Percentiles rank a stretch among this genome's conserved stretches.
These are phyloP conservation scores for Solanum lignicaule DNA, from an alignment of 257 asterid species.

Conservation along the genomic window DNA sequence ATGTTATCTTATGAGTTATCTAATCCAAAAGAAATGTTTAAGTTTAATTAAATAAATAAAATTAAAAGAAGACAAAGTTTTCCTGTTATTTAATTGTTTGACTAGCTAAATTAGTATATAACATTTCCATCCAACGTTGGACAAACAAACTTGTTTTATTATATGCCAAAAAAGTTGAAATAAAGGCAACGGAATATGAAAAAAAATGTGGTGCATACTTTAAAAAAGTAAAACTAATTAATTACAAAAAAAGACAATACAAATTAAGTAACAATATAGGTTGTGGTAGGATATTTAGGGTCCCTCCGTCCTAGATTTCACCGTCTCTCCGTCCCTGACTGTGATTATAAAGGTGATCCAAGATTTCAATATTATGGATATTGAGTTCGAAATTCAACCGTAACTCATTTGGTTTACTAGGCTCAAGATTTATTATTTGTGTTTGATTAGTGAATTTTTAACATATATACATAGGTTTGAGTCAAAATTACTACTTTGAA, in stretches of 20 bases:
- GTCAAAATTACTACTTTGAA: no score
- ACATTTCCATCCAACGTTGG: background rate
- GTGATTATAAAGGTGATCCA: no score
- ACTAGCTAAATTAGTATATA: background rate
- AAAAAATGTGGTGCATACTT: no score
- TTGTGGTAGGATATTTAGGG: background rate
- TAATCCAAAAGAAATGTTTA: background rate
- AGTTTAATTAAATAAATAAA: background rate
- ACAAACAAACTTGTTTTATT: background rate
- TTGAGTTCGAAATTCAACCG: background rate
- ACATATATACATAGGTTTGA: no score
- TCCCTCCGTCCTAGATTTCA: background rate
- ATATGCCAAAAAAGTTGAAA: background rate
- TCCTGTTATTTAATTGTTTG: background rate
- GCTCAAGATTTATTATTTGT: no score
- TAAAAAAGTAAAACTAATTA: background rate
- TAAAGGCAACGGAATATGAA: background rate
- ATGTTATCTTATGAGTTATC: background rate
- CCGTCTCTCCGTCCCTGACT: no score
- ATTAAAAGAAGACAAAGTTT: background rate
- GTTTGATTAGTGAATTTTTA: background rate
- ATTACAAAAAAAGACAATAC: background rate
- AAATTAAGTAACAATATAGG: background rate
- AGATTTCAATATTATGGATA: no score
- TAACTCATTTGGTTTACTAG: background rate